Evolutionary conservation across 2,329 filamentous ascomycete genomes (phyloP).

Genomic region (Tolypocladium ovalisporum): DNA sequence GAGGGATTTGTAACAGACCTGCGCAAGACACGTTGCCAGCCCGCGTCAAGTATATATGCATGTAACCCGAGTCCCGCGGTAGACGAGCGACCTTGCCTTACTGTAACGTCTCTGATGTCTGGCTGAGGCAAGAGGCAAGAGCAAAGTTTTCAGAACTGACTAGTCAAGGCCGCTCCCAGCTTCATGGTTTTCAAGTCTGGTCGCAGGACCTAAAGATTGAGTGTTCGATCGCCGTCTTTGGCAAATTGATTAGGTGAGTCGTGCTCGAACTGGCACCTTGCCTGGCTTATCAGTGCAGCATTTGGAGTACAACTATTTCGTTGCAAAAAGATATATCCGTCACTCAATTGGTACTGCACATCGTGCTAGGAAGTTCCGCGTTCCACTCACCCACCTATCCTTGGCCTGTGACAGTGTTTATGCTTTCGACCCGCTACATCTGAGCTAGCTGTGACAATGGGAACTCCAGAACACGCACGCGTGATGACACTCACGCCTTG

Average conservation of each 20-base stretch:
- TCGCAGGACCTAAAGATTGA: background rate
- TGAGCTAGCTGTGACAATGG: too few relatives aligned
- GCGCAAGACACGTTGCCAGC: background rate
- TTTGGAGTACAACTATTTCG: background rate
- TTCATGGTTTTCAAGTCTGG: background rate
- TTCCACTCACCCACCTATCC: background rate
- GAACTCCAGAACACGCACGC: background rate
- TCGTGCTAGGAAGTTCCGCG: background rate
- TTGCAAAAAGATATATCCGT: background rate
- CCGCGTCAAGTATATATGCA: background rate
- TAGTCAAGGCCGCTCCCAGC: background rate
- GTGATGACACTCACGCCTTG: background rate
- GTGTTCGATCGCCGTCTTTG: background rate
- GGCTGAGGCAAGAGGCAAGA: background rate
- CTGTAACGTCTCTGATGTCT: background rate
- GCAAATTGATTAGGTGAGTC: background rate
- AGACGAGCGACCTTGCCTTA: background rate
- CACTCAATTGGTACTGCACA: background rate
- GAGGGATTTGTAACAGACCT: background rate
- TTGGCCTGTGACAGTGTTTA: background rate
- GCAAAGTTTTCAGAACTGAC: background rate
- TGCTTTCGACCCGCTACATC: too few relatives aligned
- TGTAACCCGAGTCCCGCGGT: background rate
- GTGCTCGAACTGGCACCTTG: background rate
- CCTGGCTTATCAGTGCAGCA: background rate